Conservation (phyloP, 129 eudicot genomes). For the Centrapalus pauciflorus region DNA sequence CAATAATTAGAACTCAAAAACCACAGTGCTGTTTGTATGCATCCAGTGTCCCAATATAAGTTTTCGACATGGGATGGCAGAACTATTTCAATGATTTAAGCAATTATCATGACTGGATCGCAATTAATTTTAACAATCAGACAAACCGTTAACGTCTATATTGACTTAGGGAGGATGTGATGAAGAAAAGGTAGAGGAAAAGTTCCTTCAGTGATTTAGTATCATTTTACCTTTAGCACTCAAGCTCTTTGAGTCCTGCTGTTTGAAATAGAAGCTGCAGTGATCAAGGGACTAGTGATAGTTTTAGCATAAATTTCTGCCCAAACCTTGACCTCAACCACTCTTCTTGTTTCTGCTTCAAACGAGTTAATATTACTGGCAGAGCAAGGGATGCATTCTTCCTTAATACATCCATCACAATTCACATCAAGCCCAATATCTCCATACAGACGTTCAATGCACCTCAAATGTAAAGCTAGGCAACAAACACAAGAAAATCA, state of each 20-base stretch:
- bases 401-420: conserved; percentile 82
- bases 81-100: background rate
- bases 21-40: too few relatives aligned
- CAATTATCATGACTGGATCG: background rate
- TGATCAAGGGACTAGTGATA: conserved; percentile 95
- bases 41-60: background rate
- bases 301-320: conserved; percentile 85
- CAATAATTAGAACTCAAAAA: too few relatives aligned
- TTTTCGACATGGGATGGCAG: background rate
- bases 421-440: conserved; percentile 98
- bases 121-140: background rate
- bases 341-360: conserved; percentile 98
- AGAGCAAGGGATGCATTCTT: conserved; percentile 86
- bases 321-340: conserved; percentile 94
- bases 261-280: conserved; percentile 96
- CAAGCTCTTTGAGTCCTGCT: conserved; percentile 90
- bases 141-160: background rate
- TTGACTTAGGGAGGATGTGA: background rate
- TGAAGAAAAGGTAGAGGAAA: too few relatives aligned
- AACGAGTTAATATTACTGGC: conserved; percentile 82
- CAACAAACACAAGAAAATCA: conserved; percentile 9
- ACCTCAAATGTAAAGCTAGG: conserved; percentile 72
- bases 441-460: conserved; percentile 96
- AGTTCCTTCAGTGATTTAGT: background rate
- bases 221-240: conserved; percentile 74